A percentile compares a stretch with the other conserved stretches of the same genome.
phyloP scores from a whole-genome alignment of 2,329 filamentous ascomycete genomes.

The Alternaria postmessia region DNA sequence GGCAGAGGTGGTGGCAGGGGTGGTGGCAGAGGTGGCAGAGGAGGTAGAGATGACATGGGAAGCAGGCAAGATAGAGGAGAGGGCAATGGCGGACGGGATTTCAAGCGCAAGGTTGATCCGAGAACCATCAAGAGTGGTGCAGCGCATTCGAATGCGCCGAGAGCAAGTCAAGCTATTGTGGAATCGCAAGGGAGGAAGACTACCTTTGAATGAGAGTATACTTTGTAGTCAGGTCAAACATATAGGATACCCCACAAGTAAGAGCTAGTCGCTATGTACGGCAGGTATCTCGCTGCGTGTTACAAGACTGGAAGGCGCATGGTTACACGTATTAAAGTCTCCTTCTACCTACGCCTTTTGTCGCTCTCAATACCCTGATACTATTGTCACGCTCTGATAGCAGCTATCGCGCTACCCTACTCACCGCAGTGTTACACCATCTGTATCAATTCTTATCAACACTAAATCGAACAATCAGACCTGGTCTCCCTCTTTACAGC shows the following conservation, averaged over 20 bases:
- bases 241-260: not conserved
- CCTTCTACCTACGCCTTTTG: not conserved
- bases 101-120: constrained; percentile 53
- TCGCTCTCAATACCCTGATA: not conserved
- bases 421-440: not conserved
- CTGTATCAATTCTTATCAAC: not conserved
- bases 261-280: not conserved
- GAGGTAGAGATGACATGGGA: not conserved
- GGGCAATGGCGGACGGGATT: constrained; percentile 37
- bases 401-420: not conserved
- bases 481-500: not conserved
- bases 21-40: constrained; percentile 9
- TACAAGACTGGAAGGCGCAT: not conserved
- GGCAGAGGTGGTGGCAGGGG: not conserved
- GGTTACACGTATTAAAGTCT: not conserved
- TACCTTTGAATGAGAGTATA: constrained; percentile 68
- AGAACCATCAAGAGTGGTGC: constrained; percentile 55
- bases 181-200: constrained; percentile 81
- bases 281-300: not conserved
- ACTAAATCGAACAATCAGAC: not conserved
- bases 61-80: constrained; percentile 39
- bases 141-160: constrained; percentile 59
- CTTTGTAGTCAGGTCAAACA: not conserved
- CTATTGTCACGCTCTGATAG: not conserved
- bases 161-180: constrained; percentile 81